A percentile compares a stretch with the other conserved stretches of the same genome.
Evolutionary conservation across 306 rosid species (phyloP).

Genomic region (Macrotyloma uniflorum): DNA sequence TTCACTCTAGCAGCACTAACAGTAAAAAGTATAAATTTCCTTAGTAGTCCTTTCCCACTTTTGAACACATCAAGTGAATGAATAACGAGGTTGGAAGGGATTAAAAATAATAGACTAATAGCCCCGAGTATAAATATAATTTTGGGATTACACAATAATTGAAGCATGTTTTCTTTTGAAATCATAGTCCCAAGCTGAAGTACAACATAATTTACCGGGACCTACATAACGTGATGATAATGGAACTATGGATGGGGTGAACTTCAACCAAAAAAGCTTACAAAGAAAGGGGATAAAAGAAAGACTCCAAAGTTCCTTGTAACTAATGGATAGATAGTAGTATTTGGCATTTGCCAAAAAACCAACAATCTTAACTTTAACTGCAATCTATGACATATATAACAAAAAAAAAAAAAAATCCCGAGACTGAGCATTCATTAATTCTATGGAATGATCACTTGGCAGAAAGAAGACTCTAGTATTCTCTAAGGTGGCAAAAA

Average conservation of each 20-base stretch:
- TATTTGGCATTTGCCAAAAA: slow-evolving; percentile 54
- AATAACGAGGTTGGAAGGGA: not conserved
- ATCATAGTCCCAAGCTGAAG: slow-evolving; percentile 21
- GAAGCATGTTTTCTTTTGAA: slow-evolving; percentile 1
- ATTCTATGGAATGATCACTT: slow-evolving; percentile 42
- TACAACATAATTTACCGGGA: not conserved
- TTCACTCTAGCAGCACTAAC: too few species aligned
- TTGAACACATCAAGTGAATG: not conserved
- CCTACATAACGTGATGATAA: slow-evolving; percentile 19
- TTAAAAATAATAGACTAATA: not conserved
- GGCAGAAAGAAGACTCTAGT: slow-evolving; percentile 37
- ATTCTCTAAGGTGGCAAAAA: slow-evolving; percentile 44
- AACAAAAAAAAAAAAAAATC: slow-evolving; percentile 11
- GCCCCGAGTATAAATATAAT: slow-evolving; percentile 9
- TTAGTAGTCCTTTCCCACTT: too few species aligned
- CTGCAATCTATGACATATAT: slow-evolving; percentile 41
- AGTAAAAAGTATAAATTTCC: too few species aligned
- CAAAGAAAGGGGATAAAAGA: slow-evolving; percentile 33
- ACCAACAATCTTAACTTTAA: slow-evolving; percentile 33
- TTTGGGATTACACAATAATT: not conserved
- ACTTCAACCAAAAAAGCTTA: slow-evolving; percentile 29
- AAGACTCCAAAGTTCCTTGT: slow-evolving; percentile 36
- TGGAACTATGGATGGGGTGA: not conserved
- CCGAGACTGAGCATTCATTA: slow-evolving; percentile 39
- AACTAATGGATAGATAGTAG: slow-evolving; percentile 30